A percentile compares a stretch with the other conserved stretches of the same genome.
These are phyloP conservation scores for Podaxis mareebaensis DNA, from an alignment of 768 basidiomycete genomes.

Conservation along the genomic window DNA sequence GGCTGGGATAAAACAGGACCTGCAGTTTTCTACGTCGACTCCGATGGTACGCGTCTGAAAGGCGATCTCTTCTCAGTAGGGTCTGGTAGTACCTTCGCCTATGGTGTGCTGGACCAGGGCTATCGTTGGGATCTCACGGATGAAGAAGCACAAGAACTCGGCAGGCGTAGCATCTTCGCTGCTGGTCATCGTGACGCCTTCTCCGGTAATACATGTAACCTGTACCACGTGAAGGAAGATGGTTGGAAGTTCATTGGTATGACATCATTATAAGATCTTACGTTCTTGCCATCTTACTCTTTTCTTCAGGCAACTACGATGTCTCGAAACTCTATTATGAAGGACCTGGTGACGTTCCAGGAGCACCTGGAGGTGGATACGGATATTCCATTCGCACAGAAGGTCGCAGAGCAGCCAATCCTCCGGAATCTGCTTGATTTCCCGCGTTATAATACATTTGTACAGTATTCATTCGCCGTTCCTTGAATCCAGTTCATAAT, in stretches of 20 bases:
- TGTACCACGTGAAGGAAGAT: conserved; percentile 92
- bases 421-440: conserved; percentile 34
- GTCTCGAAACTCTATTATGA: conserved; percentile 90
- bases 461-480: conserved; percentile 18
- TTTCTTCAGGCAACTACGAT: conserved; percentile 82
- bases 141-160: conserved; percentile 94
- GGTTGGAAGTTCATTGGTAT: conserved; percentile 96
- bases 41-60: conserved; percentile 92
- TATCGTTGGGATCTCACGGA: conserved; percentile 92
- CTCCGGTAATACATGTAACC: conserved; percentile 94
- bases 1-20: conserved; percentile 99
- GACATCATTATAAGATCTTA: conserved; percentile 24
- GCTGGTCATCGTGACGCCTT: conserved; percentile 96
- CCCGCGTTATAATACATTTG: conserved; percentile 20
- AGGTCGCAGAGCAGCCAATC: conserved; percentile 54
- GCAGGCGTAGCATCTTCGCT: conserved; percentile 90
- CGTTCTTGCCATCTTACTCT: conserved; percentile 13
- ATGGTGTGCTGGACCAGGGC: conserved; percentile 96
- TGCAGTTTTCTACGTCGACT: conserved; percentile 95
- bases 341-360: conserved; percentile 69
- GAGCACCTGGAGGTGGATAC: conserved; percentile 67
- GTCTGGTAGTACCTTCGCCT: conserved; percentile 98
- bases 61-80: conserved; percentile 99
- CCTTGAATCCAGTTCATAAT: conserved; percentile 4
- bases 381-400: conserved; percentile 76